Evolutionary conservation across 2,329 filamentous ascomycete genomes (phyloP), one percentile per base, ranked within the genome.

Genomic region (Geosmithia flava): DNA sequence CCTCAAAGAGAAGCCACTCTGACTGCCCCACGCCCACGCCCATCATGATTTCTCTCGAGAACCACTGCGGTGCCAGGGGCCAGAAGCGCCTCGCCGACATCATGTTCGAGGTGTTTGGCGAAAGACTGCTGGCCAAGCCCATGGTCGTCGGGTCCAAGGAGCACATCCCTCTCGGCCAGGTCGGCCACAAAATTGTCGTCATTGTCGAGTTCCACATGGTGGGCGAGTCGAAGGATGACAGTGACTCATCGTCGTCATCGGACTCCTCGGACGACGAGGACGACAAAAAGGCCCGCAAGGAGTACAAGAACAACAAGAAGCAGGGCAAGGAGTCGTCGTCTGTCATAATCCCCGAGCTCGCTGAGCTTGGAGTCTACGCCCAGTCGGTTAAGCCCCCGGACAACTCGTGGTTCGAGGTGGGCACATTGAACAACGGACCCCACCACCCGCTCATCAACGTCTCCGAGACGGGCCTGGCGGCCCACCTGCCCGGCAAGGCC

Each of bases 361-460:
- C 79, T 1, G 75, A 74, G 42, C 67, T 85, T 0, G 81, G 81
- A 3, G 78, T 85, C 2, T 85, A 85, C 53, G 81, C 81, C 0
- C 81, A 85, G 57, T 82, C 78, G 0, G 79, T 85, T 49, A 85
- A 85, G 58, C 81, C 81, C 1, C 63, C 65, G 48, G 74, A 85
- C 60, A 76, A 80, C 55, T 80, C 78, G 0, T 85, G 81, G 81
- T 83, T 73, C 57, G 72, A 78, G 17, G 56, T 64, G 3, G 68
- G 65, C 2, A 53, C 62, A 16, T 60, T 75, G 23, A 57, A 69
- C 58, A 78, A 83, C 49, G 75, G 71, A 0, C 80, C 79, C 30
- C 77, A 81, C 51, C 75, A 83, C 56, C 80, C 82, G 49, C 72
- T 83, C 52, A 81, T 83, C 70, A 85, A 86, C 56, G 72, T 85